Evolutionary conservation across 495 filamentous ascomycete genomes (phyloP).

Genomic region (Xylaria castorea): DNA sequence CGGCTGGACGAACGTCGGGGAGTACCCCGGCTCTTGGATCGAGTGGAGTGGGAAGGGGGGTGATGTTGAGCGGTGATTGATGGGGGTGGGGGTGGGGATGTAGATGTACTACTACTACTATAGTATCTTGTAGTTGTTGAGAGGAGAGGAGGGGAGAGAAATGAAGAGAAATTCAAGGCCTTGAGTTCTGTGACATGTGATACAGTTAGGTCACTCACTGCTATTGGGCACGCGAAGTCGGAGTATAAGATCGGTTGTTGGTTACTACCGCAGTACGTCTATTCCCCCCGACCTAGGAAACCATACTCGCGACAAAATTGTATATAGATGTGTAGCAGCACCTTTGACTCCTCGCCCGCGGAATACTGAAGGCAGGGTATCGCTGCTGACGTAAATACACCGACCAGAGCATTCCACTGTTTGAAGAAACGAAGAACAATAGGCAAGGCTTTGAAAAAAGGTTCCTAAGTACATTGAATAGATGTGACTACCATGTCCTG

Average conservation of each 20-base stretch:
- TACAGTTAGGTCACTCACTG: neutral
- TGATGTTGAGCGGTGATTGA: constrained; percentile 57
- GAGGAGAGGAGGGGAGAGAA: no score
- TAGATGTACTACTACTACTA: neutral
- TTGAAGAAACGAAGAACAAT: neutral
- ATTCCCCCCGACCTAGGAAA: neutral
- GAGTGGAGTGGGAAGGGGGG: constrained; percentile 83
- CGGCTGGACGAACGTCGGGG: constrained; percentile 75
- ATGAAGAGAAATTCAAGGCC: no score
- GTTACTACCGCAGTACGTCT: neutral
- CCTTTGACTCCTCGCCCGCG: neutral
- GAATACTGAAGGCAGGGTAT: neutral
- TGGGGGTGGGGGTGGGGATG: neutral
- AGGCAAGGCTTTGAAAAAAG: neutral
- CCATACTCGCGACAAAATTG: neutral
- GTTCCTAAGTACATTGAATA: neutral
- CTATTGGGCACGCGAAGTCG: neutral
- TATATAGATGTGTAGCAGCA: neutral
- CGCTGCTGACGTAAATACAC: neutral
- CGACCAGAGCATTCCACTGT: neutral
- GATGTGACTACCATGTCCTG: neutral
- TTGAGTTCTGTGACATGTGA: neutral
- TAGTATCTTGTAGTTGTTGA: no score
- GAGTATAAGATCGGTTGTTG: neutral
- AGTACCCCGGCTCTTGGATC: constrained; percentile 89